A percentile compares a stretch with the other conserved stretches of the same genome.
phyloP scores from a whole-genome alignment of 2,329 filamentous ascomycete genomes.

The Penicillium sp. region DNA sequence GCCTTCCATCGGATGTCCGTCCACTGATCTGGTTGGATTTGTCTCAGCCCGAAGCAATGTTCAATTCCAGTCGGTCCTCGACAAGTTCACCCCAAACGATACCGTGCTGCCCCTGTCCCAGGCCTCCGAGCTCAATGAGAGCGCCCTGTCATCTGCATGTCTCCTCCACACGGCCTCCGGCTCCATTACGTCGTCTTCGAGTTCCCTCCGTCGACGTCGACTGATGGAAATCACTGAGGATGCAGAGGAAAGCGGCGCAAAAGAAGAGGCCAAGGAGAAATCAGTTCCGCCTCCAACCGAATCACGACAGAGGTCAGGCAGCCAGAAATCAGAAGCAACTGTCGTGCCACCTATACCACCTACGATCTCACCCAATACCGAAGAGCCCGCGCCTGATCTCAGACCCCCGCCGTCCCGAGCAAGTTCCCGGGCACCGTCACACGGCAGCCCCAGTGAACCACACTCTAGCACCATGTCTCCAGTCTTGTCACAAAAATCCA shows the following conservation, averaged over 20 bases:
- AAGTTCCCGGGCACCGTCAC: conserved; percentile 20
- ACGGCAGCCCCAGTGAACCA: conserved; percentile 17
- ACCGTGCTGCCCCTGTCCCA: conserved; percentile 73
- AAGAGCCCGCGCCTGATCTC: conserved; percentile 16
- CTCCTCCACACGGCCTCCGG: conserved; percentile 83
- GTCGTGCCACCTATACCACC: conserved; percentile 29
- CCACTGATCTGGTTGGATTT: conserved; percentile 7
- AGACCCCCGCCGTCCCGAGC: conserved; percentile 18
- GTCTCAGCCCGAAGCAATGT: conserved; percentile 72
- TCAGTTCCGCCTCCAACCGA: conserved; percentile 23
- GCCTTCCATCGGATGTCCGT: not conserved
- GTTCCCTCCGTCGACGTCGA: conserved; percentile 71
- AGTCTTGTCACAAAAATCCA: conserved; percentile 18
- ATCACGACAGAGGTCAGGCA: conserved; percentile 26
- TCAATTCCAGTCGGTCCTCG: conserved; percentile 60
- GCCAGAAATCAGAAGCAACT: conserved; percentile 37
- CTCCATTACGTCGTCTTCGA: conserved; percentile 80
- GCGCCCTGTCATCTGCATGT: conserved; percentile 81
- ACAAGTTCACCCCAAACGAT: conserved; percentile 79
- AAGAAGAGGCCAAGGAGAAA: conserved; percentile 50
- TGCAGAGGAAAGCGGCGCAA: conserved; percentile 70
- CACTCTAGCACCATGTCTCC: conserved; percentile 18
- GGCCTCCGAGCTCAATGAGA: conserved; percentile 79
- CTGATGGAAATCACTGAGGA: conserved; percentile 94
- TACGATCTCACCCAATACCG: conserved; percentile 13